Base-by-base conservation (phyloP, 177 flowering plant genomes). In the Vitis hybrid region DNA sequence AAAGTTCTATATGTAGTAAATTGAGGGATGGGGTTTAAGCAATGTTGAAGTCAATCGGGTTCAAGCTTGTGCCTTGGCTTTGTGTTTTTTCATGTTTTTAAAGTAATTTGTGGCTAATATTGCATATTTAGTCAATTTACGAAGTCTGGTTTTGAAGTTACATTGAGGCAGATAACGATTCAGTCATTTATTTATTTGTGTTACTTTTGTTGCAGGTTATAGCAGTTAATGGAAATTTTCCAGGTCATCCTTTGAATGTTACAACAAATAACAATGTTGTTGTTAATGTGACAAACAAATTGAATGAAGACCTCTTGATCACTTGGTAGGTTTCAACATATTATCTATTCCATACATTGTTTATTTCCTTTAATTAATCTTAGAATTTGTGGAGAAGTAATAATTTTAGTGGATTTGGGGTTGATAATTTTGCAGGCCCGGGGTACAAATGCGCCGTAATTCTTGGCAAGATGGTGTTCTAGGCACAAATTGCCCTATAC, bases 401-500 rank as follows among this genome's bases (percentile, higher is more conserved):
- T 50, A 9, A 46, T 63, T 17, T 4, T 9, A 63, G 46, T 2
- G 52, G 60, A 30, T 58, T 11, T 2, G 11, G 18, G 13, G n/a
- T 35, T 35, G 46, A 35, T 35, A 35, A 35, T n/a, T 54, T 15
- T 35, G 2, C 78, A 94, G 99, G 99, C 69, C 88, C 64, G 99
- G 99, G 7, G 75, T 95, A 61, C 93, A 89, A 41, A 92, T 87
- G 58, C 78, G 96, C 67, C 81, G 92, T 21, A 87, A 80, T 76
- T 89, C 93, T 2, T 95, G 99, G 99, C 97, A 95, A 83, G 99
- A 93, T 82, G 99, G 99, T 24, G 86, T 95, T 67, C 82, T 74
- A 21, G 99, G 99, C 11, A 95, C 99, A 0, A 95, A 87, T 71
- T 95, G 99, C 66, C 99, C 99, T 3, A 95, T 95, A 69, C 99